A percentile compares a stretch with the other conserved stretches of the same genome.
Conservation (phyloP, 768 basidiomycete genomes). For the Tylopilus sp. region DNA sequence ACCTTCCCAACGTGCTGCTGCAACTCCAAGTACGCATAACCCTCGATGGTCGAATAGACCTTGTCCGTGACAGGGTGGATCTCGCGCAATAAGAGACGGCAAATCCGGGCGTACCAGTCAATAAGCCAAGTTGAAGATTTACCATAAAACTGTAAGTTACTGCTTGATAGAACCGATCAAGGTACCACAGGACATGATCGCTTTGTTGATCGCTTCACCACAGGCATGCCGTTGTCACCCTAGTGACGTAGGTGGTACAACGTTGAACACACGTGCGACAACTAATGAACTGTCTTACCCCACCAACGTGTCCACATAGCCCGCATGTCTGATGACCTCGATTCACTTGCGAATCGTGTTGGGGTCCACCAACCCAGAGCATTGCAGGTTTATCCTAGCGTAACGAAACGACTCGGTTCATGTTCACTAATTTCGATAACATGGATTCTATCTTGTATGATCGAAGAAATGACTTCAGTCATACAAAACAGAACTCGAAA, state of each 20-base stretch:
- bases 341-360: conserved; percentile 47
- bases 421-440: conserved; percentile 24
- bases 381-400: background rate
- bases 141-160: conserved; percentile 30
- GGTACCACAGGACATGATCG: conserved; percentile 45
- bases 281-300: conserved; percentile 25
- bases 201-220: conserved; percentile 38
- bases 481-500: too few species aligned
- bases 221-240: conserved; percentile 25
- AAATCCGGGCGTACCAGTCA: too few species aligned
- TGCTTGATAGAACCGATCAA: conserved; percentile 57
- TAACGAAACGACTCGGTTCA: background rate
- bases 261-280: background rate
- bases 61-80: conserved; percentile 53
- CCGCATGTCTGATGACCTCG: conserved; percentile 22
- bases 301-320: conserved; percentile 46
- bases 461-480: too few species aligned
- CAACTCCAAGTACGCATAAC: conserved; percentile 50
- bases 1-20: conserved; percentile 51
- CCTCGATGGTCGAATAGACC: conserved; percentile 48
- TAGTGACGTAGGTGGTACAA: background rate
- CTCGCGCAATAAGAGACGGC: conserved; percentile 38
- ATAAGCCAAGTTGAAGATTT: too few species aligned
- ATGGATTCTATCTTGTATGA: too few species aligned
- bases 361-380: conserved; percentile 49